Evolutionary conservation across 441 rosid genomes (phyloP).

Genomic region (Kokia cookei): DNA sequence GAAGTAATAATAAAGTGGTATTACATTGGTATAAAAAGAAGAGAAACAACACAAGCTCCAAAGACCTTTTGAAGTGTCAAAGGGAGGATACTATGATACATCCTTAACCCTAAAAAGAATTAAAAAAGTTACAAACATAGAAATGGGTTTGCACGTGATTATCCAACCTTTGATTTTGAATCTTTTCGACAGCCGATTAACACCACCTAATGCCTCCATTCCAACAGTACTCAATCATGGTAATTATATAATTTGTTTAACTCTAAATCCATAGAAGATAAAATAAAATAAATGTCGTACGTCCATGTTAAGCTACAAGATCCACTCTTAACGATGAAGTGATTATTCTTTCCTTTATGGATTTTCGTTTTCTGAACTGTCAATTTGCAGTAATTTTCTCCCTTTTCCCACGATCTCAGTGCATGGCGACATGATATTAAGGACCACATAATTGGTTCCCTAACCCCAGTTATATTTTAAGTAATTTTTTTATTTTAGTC

Average conservation of each 20-base stretch:
- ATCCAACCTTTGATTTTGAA: neutral
- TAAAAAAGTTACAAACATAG: neutral
- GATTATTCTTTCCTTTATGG: conserved; percentile 32
- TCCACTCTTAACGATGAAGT: conserved; percentile 52
- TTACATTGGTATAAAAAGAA: conserved; percentile 16
- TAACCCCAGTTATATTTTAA: conserved; percentile 16
- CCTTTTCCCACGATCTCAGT: conserved; percentile 11
- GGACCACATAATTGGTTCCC: conserved; percentile 51
- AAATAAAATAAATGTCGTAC: neutral
- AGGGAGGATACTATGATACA: conserved; percentile 14
- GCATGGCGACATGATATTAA: conserved; percentile 31
- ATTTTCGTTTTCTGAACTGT: conserved; percentile 10
- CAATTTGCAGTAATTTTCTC: conserved; percentile 22
- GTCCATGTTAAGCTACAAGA: conserved; percentile 28
- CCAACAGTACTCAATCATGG: conserved; percentile 12
- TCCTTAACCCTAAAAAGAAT: neutral
- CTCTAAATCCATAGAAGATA: neutral
- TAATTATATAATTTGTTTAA: conserved; percentile 10
- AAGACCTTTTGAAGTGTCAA: conserved; percentile 37
- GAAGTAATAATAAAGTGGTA: neutral
- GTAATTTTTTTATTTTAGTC: too few species aligned
- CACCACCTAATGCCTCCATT: neutral
- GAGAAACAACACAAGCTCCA: conserved; percentile 26
- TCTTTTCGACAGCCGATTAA: conserved; percentile 18
- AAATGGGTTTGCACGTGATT: conserved; percentile 25